Evolutionary conservation across 148 eudicot species (phyloP).

Genomic region (Rhododendron ferrugineum): DNA sequence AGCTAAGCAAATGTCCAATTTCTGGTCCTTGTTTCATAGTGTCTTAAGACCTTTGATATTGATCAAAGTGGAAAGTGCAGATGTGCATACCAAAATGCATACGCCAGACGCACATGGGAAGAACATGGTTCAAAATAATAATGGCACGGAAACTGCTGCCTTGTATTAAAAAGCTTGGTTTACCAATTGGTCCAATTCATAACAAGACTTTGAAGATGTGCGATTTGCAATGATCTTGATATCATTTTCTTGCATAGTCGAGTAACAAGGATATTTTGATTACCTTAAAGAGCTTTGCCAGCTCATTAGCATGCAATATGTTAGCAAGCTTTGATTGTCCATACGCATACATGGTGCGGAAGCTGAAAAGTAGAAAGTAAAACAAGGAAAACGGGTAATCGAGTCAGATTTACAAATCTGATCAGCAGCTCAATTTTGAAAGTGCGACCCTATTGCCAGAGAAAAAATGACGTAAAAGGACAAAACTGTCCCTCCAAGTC

Average conservation of each 20-base stretch:
- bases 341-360: constrained; percentile 48
- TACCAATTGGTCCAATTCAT: not conserved
- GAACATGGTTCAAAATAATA: not conserved
- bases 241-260: not conserved
- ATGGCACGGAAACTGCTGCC: not conserved
- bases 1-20: not conserved
- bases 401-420: not conserved
- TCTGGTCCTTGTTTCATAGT: no score
- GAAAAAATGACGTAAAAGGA: not conserved
- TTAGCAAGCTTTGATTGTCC: constrained; percentile 92
- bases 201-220: not conserved
- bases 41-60: no score
- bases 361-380: constrained; percentile 41
- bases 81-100: no score
- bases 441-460: not conserved
- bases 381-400: not conserved
- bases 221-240: not conserved
- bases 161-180: not conserved
- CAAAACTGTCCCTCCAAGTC: not conserved
- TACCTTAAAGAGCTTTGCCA: constrained; percentile 67
- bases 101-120: no score
- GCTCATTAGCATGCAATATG: constrained; percentile 76
- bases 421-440: not conserved
- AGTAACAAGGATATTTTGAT: not conserved
- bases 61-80: no score